phyloP scores from a whole-genome alignment of 2,329 filamentous ascomycete genomes.

The Aspergillus latus region DNA sequence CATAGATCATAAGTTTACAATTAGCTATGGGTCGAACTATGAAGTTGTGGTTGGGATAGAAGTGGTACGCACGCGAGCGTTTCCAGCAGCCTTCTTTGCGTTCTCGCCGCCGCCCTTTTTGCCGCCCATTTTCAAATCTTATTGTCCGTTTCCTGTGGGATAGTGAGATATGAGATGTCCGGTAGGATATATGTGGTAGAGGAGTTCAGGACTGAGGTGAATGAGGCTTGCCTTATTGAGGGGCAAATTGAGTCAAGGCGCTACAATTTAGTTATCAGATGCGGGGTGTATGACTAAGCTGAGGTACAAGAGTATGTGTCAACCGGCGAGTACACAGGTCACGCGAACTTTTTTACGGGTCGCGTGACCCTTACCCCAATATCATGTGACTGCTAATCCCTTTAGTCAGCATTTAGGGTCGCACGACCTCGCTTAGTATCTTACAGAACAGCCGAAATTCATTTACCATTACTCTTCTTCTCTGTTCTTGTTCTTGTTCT shows the following conservation, averaged over 20 bases:
- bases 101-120: constrained; percentile 68
- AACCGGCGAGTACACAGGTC: too few relatives aligned
- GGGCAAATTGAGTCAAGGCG: constrained; percentile 5
- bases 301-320: background rate
- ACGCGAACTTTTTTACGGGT: too few relatives aligned
- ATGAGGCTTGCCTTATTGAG: background rate
- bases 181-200: background rate
- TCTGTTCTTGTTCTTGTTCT: too few relatives aligned
- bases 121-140: constrained; percentile 64
- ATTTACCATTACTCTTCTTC: too few relatives aligned
- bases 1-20: background rate
- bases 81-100: constrained; percentile 84
- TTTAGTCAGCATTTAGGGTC: too few relatives aligned
- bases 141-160: background rate
- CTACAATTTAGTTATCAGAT: constrained; percentile 4
- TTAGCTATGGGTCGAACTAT: background rate
- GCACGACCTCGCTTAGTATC: too few relatives aligned
- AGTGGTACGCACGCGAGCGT: constrained; percentile 57
- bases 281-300: constrained; percentile 12
- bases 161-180: background rate
- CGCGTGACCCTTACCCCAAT: too few relatives aligned
- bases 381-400: too few relatives aligned
- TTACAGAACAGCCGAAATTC: too few relatives aligned
- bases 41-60: background rate
- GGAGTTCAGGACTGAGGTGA: background rate